A percentile compares a stretch with the other conserved stretches of the same genome.
Conservation (phyloP, 306 rosid genomes). For the Vigna reflexopilosa region DNA sequence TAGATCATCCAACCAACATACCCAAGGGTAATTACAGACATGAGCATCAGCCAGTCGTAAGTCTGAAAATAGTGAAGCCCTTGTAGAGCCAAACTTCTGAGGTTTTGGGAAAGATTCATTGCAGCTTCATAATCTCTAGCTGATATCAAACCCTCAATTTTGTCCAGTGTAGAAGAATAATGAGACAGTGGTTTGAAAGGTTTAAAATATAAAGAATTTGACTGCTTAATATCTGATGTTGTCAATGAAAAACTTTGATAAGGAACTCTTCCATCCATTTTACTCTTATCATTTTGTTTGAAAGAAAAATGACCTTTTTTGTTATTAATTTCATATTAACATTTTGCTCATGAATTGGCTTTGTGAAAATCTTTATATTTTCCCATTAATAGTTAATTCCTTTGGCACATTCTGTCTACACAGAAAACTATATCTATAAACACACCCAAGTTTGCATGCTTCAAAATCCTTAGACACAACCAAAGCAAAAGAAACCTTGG, state of each 20-base stretch:
- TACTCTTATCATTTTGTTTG: slow-evolving; percentile 25
- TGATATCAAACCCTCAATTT: slow-evolving; percentile 70
- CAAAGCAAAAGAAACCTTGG: slow-evolving; percentile 16
- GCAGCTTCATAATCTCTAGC: slow-evolving; percentile 75
- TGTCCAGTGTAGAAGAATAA: slow-evolving; percentile 65
- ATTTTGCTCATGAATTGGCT: slow-evolving; percentile 30
- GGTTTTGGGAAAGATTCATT: slow-evolving; percentile 66
- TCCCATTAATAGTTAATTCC: not conserved
- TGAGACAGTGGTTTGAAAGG: slow-evolving; percentile 82
- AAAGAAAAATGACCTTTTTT: slow-evolving; percentile 6
- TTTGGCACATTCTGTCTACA: slow-evolving; percentile 1
- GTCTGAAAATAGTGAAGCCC: slow-evolving; percentile 96
- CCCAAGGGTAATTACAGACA: slow-evolving; percentile 84
- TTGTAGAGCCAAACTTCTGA: slow-evolving; percentile 77
- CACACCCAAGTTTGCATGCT: not conserved
- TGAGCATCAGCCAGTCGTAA: slow-evolving; percentile 93
- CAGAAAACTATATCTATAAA: not conserved
- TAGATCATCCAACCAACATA: slow-evolving; percentile 91
- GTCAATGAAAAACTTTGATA: slow-evolving; percentile 60
- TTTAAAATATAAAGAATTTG: slow-evolving; percentile 70
- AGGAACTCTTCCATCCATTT: slow-evolving; percentile 27
- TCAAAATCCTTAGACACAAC: slow-evolving; percentile 28
- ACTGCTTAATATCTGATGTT: slow-evolving; percentile 75
- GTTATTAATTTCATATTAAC: slow-evolving; percentile 13
- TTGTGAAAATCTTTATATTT: slow-evolving; percentile 3